Conservation (phyloP, 2,329 filamentous ascomycete species). For the Apiospora koreana region DNA sequence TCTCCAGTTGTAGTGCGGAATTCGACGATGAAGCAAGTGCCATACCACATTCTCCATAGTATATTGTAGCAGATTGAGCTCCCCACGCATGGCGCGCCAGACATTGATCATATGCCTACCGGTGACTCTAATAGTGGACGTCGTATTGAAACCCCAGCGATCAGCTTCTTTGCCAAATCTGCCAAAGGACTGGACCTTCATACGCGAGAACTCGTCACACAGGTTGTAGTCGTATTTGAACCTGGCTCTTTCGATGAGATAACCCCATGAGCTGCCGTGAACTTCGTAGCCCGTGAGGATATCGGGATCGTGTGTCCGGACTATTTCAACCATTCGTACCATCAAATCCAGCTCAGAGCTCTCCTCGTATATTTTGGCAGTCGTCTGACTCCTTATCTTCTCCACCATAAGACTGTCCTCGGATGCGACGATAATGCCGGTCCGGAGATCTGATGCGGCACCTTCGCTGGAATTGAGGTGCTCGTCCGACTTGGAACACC, state of each 20-base stretch:
- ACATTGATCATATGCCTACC: slow-evolving; percentile 96
- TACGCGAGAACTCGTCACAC: slow-evolving; percentile 86
- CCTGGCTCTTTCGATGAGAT: slow-evolving; percentile 85
- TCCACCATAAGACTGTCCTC: slow-evolving; percentile 59
- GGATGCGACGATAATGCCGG: slow-evolving; percentile 75
- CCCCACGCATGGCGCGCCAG: slow-evolving; percentile 93
- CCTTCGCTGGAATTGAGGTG: slow-evolving; percentile 50
- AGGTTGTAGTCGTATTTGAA: slow-evolving; percentile 87
- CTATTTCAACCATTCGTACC: slow-evolving; percentile 82
- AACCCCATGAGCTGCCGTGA: slow-evolving; percentile 92
- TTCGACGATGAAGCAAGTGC: slow-evolving; percentile 81
- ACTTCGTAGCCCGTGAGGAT: slow-evolving; percentile 95
- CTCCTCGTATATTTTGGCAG: slow-evolving; percentile 71
- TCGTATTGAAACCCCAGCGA: slow-evolving; percentile 91
- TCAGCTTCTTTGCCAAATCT: slow-evolving; percentile 85
- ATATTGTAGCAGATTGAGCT: slow-evolving; percentile 89
- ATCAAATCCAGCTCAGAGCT: slow-evolving; percentile 81
- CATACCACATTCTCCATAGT: slow-evolving; percentile 96
- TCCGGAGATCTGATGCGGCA: slow-evolving; percentile 51
- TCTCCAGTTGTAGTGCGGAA: slow-evolving; percentile 82
- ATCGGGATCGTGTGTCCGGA: slow-evolving; percentile 83
- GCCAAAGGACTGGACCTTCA: slow-evolving; percentile 81
- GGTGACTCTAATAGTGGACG: slow-evolving; percentile 88
- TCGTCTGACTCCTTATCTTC: slow-evolving; percentile 62
- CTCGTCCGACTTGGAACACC: slow-evolving; percentile 81